Evolutionary conservation across 495 filamentous ascomycete species (phyloP), one percentile per base, ranked within the genome.

Genomic region (Annulohypoxylon nitens): DNA sequence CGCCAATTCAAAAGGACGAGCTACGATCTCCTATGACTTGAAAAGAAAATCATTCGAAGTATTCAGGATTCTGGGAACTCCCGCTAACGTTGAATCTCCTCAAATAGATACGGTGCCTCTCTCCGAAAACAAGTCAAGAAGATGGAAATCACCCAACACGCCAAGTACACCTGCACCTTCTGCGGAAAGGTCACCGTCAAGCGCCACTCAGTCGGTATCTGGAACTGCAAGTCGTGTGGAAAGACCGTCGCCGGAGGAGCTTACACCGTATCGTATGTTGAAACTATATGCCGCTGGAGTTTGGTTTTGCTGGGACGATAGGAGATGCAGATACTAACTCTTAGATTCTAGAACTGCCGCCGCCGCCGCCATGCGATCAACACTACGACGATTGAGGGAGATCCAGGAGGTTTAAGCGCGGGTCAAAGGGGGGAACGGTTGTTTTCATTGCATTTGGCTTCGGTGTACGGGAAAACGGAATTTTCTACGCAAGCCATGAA

Each of bases 51-150:
- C n/a, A 33, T 34, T 53, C 18, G 14, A 41, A 14, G 14, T 5
- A 58, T 37, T 25, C 11, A 9, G n/a, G 14, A 16, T 14, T 51
- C 4, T 25, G 10, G 47, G 41, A 37, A 11, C 20, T 25, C 5
- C 14, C 16, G 11, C 71, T 74, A 30, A 74, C 51, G 10, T 67
- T 41, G 5, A 8, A 39, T 53, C 3, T 62, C 36, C 58, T 55
- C 48, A 25, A 69, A 58, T 54, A 75, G 96, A 91, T 99, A 99
- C 86, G 96, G 96, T 92, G 96, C 96, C 83, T 99, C 96, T 80
- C 93, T 99, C 85, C 93, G 96, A 88, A 99, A 98, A 89, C 96
- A 98, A 84, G 93, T 98, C 82, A 99, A 99, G 93, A 97, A 97
- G 91, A 97, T 98, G 92, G 96, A 99, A 92, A 91, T 97, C 80